Percentiles rank a stretch among this genome's conserved stretches.
phyloP scores from a whole-genome alignment of 1,284 basidiomycete species.

The Stygiomarasmius scandens region DNA sequence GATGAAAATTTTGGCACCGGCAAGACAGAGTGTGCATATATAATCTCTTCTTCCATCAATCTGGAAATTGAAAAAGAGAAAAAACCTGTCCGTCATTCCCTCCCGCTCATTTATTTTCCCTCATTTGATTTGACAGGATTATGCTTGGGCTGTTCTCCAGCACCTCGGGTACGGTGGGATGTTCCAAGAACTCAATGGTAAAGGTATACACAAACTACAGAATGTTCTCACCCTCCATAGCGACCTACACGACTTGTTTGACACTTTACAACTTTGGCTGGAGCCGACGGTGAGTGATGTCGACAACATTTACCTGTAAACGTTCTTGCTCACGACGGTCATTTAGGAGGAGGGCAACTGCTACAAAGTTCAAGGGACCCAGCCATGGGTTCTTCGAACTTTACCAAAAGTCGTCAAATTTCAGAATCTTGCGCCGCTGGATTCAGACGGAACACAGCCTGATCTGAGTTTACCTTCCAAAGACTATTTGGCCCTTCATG shows the following conservation, averaged over 20 bases:
- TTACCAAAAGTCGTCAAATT: background rate
- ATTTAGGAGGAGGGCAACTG: background rate
- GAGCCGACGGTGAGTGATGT: constrained; percentile 18
- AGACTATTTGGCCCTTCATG: constrained; percentile 24
- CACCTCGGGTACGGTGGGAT: too few relatives aligned
- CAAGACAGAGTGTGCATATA: constrained; percentile 17
- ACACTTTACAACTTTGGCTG: constrained; percentile 19
- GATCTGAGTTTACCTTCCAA: constrained; percentile 16
- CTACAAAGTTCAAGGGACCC: too few relatives aligned
- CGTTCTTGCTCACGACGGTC: too few relatives aligned
- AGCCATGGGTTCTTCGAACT: background rate
- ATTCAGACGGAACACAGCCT: background rate
- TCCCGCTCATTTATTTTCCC: constrained; percentile 6
- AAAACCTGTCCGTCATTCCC: constrained; percentile 5
- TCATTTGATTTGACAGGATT: constrained; percentile 4
- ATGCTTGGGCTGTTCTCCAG: background rate
- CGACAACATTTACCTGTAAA: constrained; percentile 11
- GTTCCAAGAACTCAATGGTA: too few relatives aligned
- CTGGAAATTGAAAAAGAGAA: constrained; percentile 13
- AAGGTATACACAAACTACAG: too few relatives aligned
- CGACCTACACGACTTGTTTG: constrained; percentile 15
- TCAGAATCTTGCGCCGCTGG: too few relatives aligned
- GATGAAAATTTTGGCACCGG: background rate
- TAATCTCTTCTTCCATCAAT: constrained; percentile 19
- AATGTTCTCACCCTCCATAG: constrained; percentile 15